These are phyloP conservation scores for Cornus kousa DNA, from an alignment of 148 eudicot genomes.

Conservation along the genomic window DNA sequence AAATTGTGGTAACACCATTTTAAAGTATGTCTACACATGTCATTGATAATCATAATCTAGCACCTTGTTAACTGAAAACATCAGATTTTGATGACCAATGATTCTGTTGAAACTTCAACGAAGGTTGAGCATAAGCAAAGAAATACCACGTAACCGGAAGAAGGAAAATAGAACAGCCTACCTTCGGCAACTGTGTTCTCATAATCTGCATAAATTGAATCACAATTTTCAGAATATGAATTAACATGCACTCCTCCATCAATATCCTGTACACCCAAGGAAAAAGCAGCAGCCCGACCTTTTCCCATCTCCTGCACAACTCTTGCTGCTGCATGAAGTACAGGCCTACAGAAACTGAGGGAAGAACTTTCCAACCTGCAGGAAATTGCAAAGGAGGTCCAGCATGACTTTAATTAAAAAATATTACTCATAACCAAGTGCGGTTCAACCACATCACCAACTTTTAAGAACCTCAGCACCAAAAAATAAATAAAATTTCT, in stretches of 20 bases:
- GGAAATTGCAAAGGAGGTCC: slow-evolving; percentile 11
- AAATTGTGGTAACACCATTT: background rate
- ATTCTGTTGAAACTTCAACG: background rate
- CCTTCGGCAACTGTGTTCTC: slow-evolving; percentile 82
- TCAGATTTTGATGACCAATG: background rate
- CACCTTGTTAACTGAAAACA: background rate
- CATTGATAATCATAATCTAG: too few relatives aligned
- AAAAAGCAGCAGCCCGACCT: slow-evolving; percentile 99
- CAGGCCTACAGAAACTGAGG: slow-evolving; percentile 90
- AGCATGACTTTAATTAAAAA: background rate
- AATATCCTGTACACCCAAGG: slow-evolving; percentile 85
- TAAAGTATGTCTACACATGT: background rate
- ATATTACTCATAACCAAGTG: background rate
- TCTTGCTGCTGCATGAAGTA: too few relatives aligned
- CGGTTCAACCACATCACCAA: background rate
- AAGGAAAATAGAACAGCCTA: slow-evolving; percentile 15
- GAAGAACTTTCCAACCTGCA: slow-evolving; percentile 91
- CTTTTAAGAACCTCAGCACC: background rate
- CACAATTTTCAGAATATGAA: slow-evolving; percentile 58
- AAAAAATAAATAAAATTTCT: background rate
- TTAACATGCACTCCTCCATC: slow-evolving; percentile 86
- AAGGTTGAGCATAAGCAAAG: background rate
- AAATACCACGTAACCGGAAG: slow-evolving; percentile 1
- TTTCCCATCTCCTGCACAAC: slow-evolving; percentile 99
- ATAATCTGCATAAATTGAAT: slow-evolving; percentile 60